Evolutionary conservation across 495 filamentous ascomycete genomes (phyloP).

Genomic region (Evernia prunastri): DNA sequence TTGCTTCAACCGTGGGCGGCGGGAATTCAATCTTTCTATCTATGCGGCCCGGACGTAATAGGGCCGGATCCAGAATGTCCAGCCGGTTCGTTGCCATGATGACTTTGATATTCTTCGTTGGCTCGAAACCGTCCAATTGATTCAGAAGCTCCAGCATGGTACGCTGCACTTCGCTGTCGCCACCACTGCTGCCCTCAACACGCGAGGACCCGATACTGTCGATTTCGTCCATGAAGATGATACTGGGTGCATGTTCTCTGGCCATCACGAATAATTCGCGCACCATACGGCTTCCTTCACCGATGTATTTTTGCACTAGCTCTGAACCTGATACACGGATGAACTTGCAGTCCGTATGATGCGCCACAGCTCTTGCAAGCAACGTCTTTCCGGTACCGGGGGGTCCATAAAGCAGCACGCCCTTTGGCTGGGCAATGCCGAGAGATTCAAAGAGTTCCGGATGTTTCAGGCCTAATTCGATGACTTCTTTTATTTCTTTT

Average conservation of each 20-base stretch:
- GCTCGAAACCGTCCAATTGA: slow-evolving; percentile 97
- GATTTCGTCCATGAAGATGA: slow-evolving; percentile 99
- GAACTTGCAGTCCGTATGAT: slow-evolving; percentile 98
- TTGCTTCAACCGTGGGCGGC: slow-evolving; percentile 91
- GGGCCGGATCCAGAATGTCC: slow-evolving; percentile 92
- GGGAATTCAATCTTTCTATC: slow-evolving; percentile 99
- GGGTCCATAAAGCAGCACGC: slow-evolving; percentile 93
- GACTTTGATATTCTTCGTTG: slow-evolving; percentile 99
- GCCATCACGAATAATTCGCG: slow-evolving; percentile 99
- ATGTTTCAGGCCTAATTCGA: slow-evolving; percentile 96
- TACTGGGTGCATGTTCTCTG: slow-evolving; percentile 95
- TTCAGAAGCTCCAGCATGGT: slow-evolving; percentile 99
- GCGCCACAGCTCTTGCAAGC: slow-evolving; percentile 88
- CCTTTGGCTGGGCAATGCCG: slow-evolving; percentile 96
- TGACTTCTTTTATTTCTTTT: slow-evolving; percentile 99
- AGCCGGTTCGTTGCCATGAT: slow-evolving; percentile 99
- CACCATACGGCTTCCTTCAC: slow-evolving; percentile 97
- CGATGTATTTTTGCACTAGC: slow-evolving; percentile 98
- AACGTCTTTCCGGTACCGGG: slow-evolving; percentile 97
- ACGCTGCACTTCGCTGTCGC: slow-evolving; percentile 97
- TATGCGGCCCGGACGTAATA: slow-evolving; percentile 90
- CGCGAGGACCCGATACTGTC: slow-evolving; percentile 96
- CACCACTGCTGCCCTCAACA: slow-evolving; percentile 89
- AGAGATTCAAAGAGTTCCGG: slow-evolving; percentile 98
- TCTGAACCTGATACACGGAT: slow-evolving; percentile 95